Conservation (phyloP, 306 rosid species). For the Cucumis melo region DNA sequence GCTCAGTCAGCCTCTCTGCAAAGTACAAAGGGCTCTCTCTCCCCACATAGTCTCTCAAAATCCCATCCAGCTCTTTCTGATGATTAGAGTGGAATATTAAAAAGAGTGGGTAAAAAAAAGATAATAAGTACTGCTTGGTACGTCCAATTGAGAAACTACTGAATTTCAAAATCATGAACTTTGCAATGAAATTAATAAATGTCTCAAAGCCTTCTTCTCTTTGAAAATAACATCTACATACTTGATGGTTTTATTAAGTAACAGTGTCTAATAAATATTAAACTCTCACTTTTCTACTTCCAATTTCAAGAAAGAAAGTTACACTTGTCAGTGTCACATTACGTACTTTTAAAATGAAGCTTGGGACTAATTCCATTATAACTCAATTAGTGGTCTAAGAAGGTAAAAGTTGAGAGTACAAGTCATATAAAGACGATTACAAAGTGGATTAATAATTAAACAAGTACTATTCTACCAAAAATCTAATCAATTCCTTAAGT, state of each 20-base stretch:
- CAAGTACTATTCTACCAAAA: neutral
- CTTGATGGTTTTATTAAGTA: neutral
- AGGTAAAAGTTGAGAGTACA: neutral
- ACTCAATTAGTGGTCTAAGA: neutral
- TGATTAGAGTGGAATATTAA: constrained; percentile 11
- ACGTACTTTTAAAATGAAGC: neutral
- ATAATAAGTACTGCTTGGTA: neutral
- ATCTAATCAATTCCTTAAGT: neutral
- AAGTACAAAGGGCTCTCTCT: constrained; percentile 91
- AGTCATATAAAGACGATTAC: neutral
- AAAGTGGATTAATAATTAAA: neutral
- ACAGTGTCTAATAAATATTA: neutral
- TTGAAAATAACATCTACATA: neutral
- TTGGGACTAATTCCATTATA: neutral
- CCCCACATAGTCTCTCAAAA: constrained; percentile 85
- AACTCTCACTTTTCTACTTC: neutral
- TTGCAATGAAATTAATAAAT: neutral
- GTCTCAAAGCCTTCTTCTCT: neutral
- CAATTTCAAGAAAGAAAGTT: neutral
- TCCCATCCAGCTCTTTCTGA: constrained; percentile 61
- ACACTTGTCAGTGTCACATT: neutral
- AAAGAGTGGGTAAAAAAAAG: constrained; percentile 1
- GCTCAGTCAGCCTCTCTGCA: constrained; percentile 88
- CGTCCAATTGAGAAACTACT: neutral
- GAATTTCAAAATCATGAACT: neutral